These are phyloP conservation scores for Arachis stenosperma DNA, from an alignment of 306 rosid genomes.

Conservation along the genomic window DNA sequence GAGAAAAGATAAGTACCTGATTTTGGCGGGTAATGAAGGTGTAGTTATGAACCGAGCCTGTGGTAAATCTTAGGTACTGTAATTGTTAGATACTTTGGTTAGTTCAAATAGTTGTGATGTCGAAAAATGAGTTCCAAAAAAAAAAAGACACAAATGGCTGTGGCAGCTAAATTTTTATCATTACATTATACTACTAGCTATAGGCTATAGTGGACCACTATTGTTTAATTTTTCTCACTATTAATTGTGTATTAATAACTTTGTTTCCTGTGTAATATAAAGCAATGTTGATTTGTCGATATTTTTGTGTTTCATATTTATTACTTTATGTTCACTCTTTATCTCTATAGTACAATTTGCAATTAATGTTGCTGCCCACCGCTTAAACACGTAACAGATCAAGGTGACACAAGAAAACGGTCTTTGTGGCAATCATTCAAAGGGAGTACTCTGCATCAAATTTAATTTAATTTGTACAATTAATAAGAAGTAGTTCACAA, in stretches of 20 bases:
- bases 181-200: not conserved
- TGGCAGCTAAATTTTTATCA: too few relatives aligned
- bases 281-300: not conserved
- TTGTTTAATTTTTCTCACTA: not conserved
- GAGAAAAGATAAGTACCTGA: conserved; percentile 77
- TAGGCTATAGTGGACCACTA: conserved; percentile 7
- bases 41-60: conserved; percentile 22
- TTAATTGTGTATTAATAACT: not conserved
- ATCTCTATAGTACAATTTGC: conserved; percentile 9
- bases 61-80: not conserved
- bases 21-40: conserved; percentile 88
- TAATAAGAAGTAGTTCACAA: not conserved
- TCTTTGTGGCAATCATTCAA: not conserved
- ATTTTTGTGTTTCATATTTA: not conserved
- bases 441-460: not conserved
- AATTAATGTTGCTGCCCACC: conserved; percentile 21
- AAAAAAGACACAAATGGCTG: too few relatives aligned
- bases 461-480: not conserved
- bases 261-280: conserved; percentile 7
- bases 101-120: conserved; percentile 5
- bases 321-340: not conserved
- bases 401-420: not conserved
- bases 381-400: not conserved
- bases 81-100: not conserved
- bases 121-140: too few relatives aligned